Conservation (phyloP, 495 filamentous ascomycete species). For the Aspergillus heteromorphus region DNA sequence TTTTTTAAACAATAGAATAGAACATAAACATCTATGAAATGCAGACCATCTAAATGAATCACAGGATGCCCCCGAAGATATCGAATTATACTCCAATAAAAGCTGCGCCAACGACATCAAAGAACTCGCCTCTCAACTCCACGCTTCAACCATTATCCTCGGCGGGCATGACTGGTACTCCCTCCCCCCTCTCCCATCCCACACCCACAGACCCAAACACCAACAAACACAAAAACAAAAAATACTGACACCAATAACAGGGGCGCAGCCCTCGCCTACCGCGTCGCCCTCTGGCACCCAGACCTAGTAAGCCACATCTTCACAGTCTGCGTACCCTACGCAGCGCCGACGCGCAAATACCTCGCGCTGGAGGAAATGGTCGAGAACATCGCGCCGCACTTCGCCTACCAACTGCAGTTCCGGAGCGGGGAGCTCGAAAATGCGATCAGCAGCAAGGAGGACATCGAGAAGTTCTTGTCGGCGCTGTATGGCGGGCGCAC, state of each 20-base stretch:
- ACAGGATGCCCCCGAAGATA: constrained; percentile 54
- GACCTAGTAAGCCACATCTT: constrained; percentile 67
- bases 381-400: constrained; percentile 57
- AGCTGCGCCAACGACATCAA: constrained; percentile 65
- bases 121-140: constrained; percentile 54
- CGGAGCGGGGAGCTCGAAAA: constrained; percentile 59
- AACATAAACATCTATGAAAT: not conserved
- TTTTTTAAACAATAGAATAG: too few species aligned
- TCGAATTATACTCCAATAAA: constrained; percentile 61
- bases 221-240: too few species aligned
- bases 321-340: constrained; percentile 72
- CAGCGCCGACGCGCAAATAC: constrained; percentile 43
- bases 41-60: not conserved
- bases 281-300: constrained; percentile 66
- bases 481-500: constrained; percentile 62
- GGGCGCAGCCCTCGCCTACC: constrained; percentile 54
- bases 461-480: constrained; percentile 62
- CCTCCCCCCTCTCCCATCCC: not conserved
- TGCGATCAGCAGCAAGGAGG: constrained; percentile 46
- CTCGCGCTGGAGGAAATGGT: constrained; percentile 51
- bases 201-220: not conserved
- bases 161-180: constrained; percentile 85
- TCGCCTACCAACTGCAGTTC: constrained; percentile 79
- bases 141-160: constrained; percentile 57
- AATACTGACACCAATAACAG: constrained; percentile 18